Evolutionary conservation across 1,284 basidiomycete genomes (phyloP).

Genomic region (Austropuccinia psidii): DNA sequence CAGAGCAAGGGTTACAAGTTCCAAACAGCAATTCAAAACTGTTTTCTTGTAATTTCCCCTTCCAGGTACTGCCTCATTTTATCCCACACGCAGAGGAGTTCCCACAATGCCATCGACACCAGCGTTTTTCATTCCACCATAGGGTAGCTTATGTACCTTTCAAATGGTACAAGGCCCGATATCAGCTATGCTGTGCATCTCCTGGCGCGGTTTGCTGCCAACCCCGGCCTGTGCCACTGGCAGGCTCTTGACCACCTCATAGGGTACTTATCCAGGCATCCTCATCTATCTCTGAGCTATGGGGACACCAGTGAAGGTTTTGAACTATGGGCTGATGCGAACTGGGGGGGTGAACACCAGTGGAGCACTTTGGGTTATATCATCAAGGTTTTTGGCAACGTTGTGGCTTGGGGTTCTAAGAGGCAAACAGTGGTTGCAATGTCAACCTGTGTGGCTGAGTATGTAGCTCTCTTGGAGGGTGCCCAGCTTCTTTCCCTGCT

Average conservation of each 20-base stretch:
- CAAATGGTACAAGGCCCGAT: background rate
- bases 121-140: too few species aligned
- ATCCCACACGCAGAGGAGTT: too few species aligned
- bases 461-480: background rate
- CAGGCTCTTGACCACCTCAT: background rate
- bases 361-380: background rate
- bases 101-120: too few species aligned
- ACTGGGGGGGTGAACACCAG: slow-evolving; percentile 23
- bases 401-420: background rate
- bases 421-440: background rate
- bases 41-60: too few species aligned
- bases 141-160: background rate
- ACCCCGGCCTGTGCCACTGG: background rate
- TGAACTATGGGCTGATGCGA: slow-evolving; percentile 2
- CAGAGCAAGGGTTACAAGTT: too few species aligned
- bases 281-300: background rate
- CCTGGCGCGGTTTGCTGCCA: background rate
- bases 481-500: background rate
- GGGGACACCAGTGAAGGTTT: background rate
- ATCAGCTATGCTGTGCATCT: background rate
- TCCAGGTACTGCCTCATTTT: too few species aligned
- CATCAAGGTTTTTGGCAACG: background rate
- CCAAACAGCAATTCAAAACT: too few species aligned
- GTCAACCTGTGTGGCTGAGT: slow-evolving; percentile 12
- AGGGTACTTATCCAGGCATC: background rate